phyloP scores from a whole-genome alignment of 2,329 filamentous ascomycete genomes.

The Xylaria arbuscula region DNA sequence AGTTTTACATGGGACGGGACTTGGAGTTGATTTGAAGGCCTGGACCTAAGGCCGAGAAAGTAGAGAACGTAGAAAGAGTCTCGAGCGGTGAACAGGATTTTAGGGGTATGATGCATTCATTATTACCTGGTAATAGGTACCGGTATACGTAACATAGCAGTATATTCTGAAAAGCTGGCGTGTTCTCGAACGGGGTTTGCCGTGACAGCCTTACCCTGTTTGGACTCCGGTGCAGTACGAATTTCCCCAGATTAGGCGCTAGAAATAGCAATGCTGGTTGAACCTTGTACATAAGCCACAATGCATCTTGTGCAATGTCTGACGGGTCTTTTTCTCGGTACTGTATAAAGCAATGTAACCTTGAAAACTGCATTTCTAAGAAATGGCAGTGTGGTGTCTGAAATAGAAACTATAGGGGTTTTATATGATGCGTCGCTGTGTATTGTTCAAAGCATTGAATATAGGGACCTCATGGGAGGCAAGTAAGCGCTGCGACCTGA shows the following conservation, averaged over 20 bases:
- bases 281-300: constrained; percentile 4
- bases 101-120: not conserved
- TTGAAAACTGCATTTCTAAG: not conserved
- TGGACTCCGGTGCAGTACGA: constrained; percentile 31
- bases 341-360: not conserved
- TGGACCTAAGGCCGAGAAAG: not conserved
- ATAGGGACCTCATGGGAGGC: not conserved
- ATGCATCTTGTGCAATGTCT: not conserved
- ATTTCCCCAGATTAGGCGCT: constrained; percentile 25
- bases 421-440: not conserved
- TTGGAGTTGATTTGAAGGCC: not conserved
- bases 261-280: not conserved
- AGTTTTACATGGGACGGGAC: too few species aligned
- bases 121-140: not conserved
- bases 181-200: constrained; percentile 24
- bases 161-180: not conserved
- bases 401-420: not conserved
- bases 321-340: constrained; percentile 2
- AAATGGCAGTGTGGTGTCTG: not conserved
- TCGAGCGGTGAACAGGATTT: not conserved
- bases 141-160: not conserved
- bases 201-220: constrained; percentile 30
- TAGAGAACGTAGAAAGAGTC: not conserved
- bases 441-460: not conserved
- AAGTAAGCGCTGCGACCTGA: constrained; percentile 2